Base-by-base conservation (phyloP, 768 basidiomycete species). In the Rickenella mellea region DNA sequence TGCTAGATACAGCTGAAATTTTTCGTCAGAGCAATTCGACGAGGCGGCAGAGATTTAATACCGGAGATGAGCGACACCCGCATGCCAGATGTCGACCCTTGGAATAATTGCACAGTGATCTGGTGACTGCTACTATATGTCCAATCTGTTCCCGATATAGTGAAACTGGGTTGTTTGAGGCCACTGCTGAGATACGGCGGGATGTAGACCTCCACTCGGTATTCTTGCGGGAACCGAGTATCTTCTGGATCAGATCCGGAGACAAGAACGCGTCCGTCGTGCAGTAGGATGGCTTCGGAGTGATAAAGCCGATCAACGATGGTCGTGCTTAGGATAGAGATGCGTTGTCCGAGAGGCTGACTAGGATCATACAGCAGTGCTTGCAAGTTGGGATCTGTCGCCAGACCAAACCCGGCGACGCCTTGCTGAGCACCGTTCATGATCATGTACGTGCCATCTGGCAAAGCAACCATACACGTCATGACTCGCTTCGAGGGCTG, bases 121-220 rank as follows among this genome's bases (percentile, higher is more conserved):
- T 59, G 55, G 50, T 77, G 76, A n/a, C 57, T 56, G 8, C 70
- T 68, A 0, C 73, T 69, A 24, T 80, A 76, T 0, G 51, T 56
- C 83, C 83, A 87, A 52, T 89, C 84, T 10, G 67, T 73, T 43
- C 65, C 56, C 1, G 68, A 48, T 30, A 84, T 66, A 17, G 67
- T 76, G 56, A 78, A 83, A 35, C 59, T 64, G 0, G 84, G 91
- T 44, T 81, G 83, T 4, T 48, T 56, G 47, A 69, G 61, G 8
- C 83, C 83, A 47, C 73, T 61, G 48, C 63, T 76, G 46, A 89
- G 71, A 59, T 94, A 97, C 12, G 85, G 87, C 5, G 94, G 94
- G 52, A 85, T 73, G 64, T 94, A 96, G 20, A 82, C 78, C 56
- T 83, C 71, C 48, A 72, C 73, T 9, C 89, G 73, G 61, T 87